These are phyloP conservation scores for Leavenworthia alabamica DNA, from an alignment of 345 rosid genomes.

Conservation along the genomic window DNA sequence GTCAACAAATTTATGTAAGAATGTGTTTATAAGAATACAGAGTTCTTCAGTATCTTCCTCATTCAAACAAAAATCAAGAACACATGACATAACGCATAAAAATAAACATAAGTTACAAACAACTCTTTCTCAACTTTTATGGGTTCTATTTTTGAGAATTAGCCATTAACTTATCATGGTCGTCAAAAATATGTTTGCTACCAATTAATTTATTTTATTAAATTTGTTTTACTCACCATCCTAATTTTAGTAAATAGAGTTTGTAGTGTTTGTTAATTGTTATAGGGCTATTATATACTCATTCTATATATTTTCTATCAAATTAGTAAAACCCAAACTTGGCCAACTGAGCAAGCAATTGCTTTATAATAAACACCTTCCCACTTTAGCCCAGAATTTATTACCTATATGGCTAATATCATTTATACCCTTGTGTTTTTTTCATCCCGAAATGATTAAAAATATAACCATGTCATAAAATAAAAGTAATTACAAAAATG, in stretches of 20 bases:
- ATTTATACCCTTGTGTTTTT: not conserved
- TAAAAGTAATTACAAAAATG: not conserved
- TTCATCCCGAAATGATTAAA: not conserved
- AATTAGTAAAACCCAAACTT: not conserved
- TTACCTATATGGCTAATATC: not conserved
- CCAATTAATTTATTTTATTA: not conserved
- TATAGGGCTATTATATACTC: no score
- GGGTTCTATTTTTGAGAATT: constrained; percentile 7
- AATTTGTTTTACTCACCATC: not conserved
- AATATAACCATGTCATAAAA: not conserved
- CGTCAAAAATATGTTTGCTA: not conserved
- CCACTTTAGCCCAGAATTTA: not conserved
- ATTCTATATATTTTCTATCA: not conserved
- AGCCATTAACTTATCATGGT: not conserved
- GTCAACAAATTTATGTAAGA: constrained; percentile 15
- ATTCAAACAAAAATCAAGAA: constrained; percentile 5
- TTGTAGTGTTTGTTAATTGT: no score
- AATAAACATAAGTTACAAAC: not conserved
- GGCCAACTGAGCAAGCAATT: not conserved
- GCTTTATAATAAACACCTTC: not conserved
- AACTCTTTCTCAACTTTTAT: constrained; percentile 7
- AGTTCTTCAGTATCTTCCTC: constrained; percentile 23
- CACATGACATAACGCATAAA: constrained; percentile 1
- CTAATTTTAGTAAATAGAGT: not conserved
- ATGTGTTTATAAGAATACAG: constrained; percentile 5